These are phyloP conservation scores for Meira miltonrushii DNA, from an alignment of 1,284 basidiomycete genomes.

Conservation along the genomic window DNA sequence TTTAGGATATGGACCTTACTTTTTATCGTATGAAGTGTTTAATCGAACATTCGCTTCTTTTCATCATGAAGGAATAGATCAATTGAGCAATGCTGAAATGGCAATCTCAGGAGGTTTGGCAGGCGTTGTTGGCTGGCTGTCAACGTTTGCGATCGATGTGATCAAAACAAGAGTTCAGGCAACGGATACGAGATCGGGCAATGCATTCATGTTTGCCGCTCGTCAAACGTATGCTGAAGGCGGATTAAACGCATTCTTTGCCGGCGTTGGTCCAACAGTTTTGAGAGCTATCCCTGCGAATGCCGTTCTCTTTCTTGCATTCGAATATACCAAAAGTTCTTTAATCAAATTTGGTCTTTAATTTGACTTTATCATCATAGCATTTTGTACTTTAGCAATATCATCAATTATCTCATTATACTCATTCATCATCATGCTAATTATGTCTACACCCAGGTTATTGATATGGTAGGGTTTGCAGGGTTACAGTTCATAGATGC, in stretches of 20 bases:
- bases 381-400: no score
- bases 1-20: constrained; percentile 42
- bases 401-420: no score
- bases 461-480: no score
- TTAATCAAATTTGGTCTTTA: neutral
- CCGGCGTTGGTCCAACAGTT: constrained; percentile 37
- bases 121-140: constrained; percentile 40
- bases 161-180: constrained; percentile 48
- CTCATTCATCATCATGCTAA: no score
- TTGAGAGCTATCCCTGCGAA: constrained; percentile 39
- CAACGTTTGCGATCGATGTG: constrained; percentile 44
- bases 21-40: constrained; percentile 36
- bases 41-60: constrained; percentile 19
- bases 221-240: constrained; percentile 23
- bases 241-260: constrained; percentile 34
- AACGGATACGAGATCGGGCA: neutral
- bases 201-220: constrained; percentile 19
- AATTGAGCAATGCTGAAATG: constrained; percentile 26
- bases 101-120: constrained; percentile 38
- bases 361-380: neutral
- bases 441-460: no score
- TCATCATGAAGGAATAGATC: neutral
- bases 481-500: no score
- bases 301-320: constrained; percentile 21
- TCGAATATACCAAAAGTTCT: constrained; percentile 2